Conservation (phyloP, 495 filamentous ascomycete genomes). For the Trichoderma asperelloides region DNA sequence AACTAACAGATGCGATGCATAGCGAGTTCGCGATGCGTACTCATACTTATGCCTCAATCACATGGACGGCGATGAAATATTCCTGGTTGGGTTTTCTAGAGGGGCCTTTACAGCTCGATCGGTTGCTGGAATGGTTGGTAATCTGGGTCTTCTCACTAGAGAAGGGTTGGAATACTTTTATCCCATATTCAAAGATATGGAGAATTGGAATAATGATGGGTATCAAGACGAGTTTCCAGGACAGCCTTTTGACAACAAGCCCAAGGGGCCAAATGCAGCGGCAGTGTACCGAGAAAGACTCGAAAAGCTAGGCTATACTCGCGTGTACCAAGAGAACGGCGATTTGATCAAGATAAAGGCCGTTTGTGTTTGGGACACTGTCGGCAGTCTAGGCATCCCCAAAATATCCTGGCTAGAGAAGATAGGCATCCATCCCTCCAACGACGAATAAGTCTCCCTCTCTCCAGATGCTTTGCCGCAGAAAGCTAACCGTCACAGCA, state of each 20-base stretch:
- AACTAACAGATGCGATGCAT: neutral
- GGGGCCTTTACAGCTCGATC: slow-evolving; percentile 65
- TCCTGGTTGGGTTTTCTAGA: slow-evolving; percentile 63
- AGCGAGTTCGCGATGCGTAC: slow-evolving; percentile 60
- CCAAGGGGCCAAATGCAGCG: slow-evolving; percentile 30
- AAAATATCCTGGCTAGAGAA: slow-evolving; percentile 26
- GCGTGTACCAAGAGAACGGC: slow-evolving; percentile 26
- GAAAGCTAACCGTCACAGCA: slow-evolving; percentile 13
- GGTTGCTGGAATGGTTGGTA: slow-evolving; percentile 52
- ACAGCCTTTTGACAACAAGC: slow-evolving; percentile 50
- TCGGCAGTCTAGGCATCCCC: slow-evolving; percentile 48
- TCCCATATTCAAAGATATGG: slow-evolving; percentile 55
- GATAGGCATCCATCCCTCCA: slow-evolving; percentile 35
- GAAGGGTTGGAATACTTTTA: slow-evolving; percentile 55
- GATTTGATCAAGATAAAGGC: slow-evolving; percentile 39
- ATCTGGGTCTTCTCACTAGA: slow-evolving; percentile 54
- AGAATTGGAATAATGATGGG: slow-evolving; percentile 43
- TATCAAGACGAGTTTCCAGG: slow-evolving; percentile 49
- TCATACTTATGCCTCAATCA: slow-evolving; percentile 61
- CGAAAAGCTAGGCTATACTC: slow-evolving; percentile 27
- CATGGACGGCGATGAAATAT: slow-evolving; percentile 56
- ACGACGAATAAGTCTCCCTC: slow-evolving; percentile 35
- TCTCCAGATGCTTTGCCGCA: neutral
- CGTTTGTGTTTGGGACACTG: slow-evolving; percentile 53
- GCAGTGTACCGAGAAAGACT: slow-evolving; percentile 26